Evolutionary conservation across 257 asterid genomes (phyloP).

Genomic region (Striga asiatica): DNA sequence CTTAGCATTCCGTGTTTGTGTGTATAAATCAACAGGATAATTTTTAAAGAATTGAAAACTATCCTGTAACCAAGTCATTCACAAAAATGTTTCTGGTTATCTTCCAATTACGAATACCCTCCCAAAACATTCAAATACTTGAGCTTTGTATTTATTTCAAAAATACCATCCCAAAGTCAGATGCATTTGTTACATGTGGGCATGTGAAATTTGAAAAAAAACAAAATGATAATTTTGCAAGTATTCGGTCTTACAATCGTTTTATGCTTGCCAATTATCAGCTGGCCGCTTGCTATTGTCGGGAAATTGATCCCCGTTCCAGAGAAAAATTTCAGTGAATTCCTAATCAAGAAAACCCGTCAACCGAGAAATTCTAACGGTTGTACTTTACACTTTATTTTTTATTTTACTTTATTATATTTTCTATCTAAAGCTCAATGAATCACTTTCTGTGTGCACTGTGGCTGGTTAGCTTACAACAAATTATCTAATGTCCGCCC

Average conservation of each 20-base stretch:
- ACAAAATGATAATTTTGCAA: neutral
- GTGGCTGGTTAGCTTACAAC: too few relatives aligned
- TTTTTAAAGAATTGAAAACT: neutral
- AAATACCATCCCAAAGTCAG: too few relatives aligned
- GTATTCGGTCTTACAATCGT: too few relatives aligned
- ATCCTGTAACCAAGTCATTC: too few relatives aligned
- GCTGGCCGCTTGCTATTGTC: slow-evolving; percentile 57
- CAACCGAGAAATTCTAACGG: slow-evolving; percentile 6
- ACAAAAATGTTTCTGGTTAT: neutral
- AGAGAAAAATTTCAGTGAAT: slow-evolving; percentile 28
- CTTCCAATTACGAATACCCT: neutral
- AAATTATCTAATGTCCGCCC: too few relatives aligned
- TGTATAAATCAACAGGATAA: too few relatives aligned
- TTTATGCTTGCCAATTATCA: slow-evolving; percentile 9
- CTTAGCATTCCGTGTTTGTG: neutral
- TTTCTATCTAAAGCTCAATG: too few relatives aligned
- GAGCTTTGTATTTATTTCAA: too few relatives aligned
- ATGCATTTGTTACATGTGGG: too few relatives aligned
- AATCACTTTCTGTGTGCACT: too few relatives aligned
- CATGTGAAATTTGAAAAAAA: neutral
- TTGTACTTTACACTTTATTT: too few relatives aligned
- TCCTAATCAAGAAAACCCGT: slow-evolving; percentile 13
- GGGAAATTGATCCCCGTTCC: slow-evolving; percentile 54
- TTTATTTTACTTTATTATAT: too few relatives aligned
- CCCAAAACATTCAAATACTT: neutral